Evolutionary conservation across 1,284 basidiomycete species (phyloP), one percentile per base, ranked within the genome.

Genomic region (Boletellus dicymbophilus): DNA sequence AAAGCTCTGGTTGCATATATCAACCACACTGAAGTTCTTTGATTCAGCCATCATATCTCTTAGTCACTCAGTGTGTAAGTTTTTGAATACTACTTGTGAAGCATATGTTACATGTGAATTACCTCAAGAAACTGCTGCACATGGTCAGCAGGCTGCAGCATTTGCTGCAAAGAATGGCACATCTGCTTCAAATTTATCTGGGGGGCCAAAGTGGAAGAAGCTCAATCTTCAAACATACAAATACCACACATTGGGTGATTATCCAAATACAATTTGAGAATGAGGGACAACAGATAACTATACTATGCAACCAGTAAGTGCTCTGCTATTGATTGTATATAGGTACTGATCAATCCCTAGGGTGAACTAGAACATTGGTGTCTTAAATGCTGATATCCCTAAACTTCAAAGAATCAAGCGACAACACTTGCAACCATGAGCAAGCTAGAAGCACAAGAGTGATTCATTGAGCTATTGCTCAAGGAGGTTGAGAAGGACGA

Each of bases 61-160:
- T 10, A 26, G 34, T 6, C 9, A 26, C 9, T 6, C 18, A 3
- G 20, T 45, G 22, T 4, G 8, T 4, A 28, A 27, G 13, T 45
- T 45, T 27, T 12, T 37, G 18, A 26, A 37, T 6, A 28, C 12
- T 16, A 26, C 34, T n/a, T 45, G 34, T 12, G 15, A 36, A 21
- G 34, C 25, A 11, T 45, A 45, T 28, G n/a, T 21, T 28, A 45
- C 44, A 45, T 22, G 30, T 43, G 40, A 55, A 49, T 34, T 37
- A 6, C 33, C 25, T n/a, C 12, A 3, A 22, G 44, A 45, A 34
- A 37, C 25, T 6, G 18, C 34, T 22, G 34, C 26, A 21, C 8
- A 20, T 9, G 13, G 26, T 2, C 20, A 4, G 12, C 16, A 6
- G 20, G 23, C 20, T 40, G 38, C n/a, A 6, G 25, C 38, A n/a